Evolutionary conservation across 495 filamentous ascomycete species (phyloP).

Genomic region (Aspergillus bridgeri): DNA sequence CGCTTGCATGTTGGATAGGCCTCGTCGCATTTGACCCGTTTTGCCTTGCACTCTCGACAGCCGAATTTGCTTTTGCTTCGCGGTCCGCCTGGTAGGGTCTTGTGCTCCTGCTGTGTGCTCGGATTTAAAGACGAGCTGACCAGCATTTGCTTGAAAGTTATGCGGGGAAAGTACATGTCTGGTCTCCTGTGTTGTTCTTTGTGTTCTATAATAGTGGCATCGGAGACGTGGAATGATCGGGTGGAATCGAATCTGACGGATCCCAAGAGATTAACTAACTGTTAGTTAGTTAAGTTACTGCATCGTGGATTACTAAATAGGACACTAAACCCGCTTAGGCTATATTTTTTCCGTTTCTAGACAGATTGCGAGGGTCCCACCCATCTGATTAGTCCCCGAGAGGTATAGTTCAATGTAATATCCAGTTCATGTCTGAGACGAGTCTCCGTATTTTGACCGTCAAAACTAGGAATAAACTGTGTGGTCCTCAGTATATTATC

Average conservation of each 20-base stretch:
- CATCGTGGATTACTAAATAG: background rate
- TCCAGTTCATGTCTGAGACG: no score
- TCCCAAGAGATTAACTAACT: background rate
- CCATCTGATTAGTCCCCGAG: no score
- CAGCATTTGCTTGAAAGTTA: constrained; percentile 12
- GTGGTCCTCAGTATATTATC: no score
- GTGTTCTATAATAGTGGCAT: constrained; percentile 2
- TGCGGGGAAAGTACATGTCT: constrained; percentile 9
- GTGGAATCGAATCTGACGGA: background rate
- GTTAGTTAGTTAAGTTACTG: no score
- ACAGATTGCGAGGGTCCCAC: no score
- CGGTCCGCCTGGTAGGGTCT: constrained; percentile 7
- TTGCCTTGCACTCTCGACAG: constrained; percentile 18
- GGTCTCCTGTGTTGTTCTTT: constrained; percentile 2
- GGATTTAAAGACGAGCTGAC: constrained; percentile 8
- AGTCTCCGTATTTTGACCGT: no score
- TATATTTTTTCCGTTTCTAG: no score
- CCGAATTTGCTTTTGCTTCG: constrained; percentile 16
- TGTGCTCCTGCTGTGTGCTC: constrained; percentile 14
- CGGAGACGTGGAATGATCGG: constrained; percentile 1
- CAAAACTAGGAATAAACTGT: no score
- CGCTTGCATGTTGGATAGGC: constrained; percentile 52
- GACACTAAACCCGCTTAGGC: background rate
- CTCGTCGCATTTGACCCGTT: constrained; percentile 63
- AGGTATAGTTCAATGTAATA: no score